A percentile compares a stretch with the other conserved stretches of the same genome.
Evolutionary conservation across 176 grass and related monocot species (phyloP).

Genomic region (Areca catechu): DNA sequence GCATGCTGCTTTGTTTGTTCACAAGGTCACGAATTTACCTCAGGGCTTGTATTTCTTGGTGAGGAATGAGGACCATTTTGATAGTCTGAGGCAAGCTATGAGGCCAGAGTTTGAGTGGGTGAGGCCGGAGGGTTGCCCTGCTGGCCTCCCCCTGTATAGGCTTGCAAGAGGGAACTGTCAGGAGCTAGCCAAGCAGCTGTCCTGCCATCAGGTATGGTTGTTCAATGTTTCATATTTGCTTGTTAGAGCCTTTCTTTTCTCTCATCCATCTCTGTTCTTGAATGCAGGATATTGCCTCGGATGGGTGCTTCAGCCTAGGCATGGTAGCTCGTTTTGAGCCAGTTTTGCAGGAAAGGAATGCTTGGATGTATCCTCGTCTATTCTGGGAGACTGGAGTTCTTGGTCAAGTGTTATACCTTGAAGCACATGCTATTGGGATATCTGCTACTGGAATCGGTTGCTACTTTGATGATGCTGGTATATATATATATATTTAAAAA

Average conservation of each 20-base stretch:
- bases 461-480: constrained; percentile 96
- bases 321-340: constrained; percentile 81
- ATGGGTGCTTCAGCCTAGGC: constrained; percentile 94
- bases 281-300: constrained; percentile 83
- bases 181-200: constrained; percentile 66
- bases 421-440: constrained; percentile 90
- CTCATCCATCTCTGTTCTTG: neutral
- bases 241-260: too few species aligned
- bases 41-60: constrained; percentile 81
- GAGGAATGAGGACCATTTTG: constrained; percentile 77
- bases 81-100: constrained; percentile 42
- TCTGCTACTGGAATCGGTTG: constrained; percentile 95
- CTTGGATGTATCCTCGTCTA: constrained; percentile 95
- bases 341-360: constrained; percentile 54
- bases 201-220: constrained; percentile 61
- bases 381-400: constrained; percentile 94
- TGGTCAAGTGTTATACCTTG: constrained; percentile 89
- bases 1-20: constrained; percentile 71
- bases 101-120: constrained; percentile 70
- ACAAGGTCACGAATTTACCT: constrained; percentile 46
- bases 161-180: constrained; percentile 64
- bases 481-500: neutral
- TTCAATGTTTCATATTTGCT: too few species aligned
- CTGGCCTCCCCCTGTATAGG: constrained; percentile 59
- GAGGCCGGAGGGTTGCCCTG: constrained; percentile 56